Conservation (phyloP, 176 grass and related monocot genomes). For the Pontederia paniculata region DNA sequence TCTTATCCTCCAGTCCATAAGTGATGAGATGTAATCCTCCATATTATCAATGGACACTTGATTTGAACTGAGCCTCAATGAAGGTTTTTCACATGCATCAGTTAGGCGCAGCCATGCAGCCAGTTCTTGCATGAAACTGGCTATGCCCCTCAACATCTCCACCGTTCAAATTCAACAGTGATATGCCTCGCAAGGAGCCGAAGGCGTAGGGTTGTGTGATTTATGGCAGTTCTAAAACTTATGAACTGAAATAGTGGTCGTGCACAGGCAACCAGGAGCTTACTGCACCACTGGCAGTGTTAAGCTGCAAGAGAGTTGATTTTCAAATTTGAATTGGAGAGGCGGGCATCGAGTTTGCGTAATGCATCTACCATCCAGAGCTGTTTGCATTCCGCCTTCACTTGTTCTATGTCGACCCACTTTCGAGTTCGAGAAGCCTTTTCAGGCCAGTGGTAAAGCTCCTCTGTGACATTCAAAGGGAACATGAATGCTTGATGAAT, state of each 20-base stretch:
- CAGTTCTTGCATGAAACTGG: too few species aligned
- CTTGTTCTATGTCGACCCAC: constrained; percentile 26
- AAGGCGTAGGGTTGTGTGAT: too few species aligned
- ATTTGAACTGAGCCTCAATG: too few species aligned
- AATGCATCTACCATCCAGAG: constrained; percentile 9
- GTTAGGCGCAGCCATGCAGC: too few species aligned
- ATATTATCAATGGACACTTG: too few species aligned
- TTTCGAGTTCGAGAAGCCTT: constrained; percentile 22
- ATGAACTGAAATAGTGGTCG: neutral
- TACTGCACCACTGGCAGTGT: neutral
- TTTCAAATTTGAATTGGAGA: neutral
- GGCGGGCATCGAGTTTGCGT: neutral
- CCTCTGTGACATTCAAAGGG: constrained; percentile 48
- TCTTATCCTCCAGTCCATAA: too few species aligned
- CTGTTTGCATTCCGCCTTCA: constrained; percentile 6
- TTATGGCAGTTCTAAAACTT: too few species aligned
- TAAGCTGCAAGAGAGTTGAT: neutral
- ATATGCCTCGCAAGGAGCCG: too few species aligned
- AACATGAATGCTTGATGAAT: constrained; percentile 44
- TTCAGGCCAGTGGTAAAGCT: constrained; percentile 48
- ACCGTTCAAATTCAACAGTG: too few species aligned
- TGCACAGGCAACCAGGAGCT: neutral
- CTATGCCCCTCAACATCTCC: too few species aligned
- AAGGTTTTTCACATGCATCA: too few species aligned
- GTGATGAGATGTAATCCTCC: too few species aligned